Conservation (phyloP, 306 rosid genomes). For the Quercus glauca region DNA sequence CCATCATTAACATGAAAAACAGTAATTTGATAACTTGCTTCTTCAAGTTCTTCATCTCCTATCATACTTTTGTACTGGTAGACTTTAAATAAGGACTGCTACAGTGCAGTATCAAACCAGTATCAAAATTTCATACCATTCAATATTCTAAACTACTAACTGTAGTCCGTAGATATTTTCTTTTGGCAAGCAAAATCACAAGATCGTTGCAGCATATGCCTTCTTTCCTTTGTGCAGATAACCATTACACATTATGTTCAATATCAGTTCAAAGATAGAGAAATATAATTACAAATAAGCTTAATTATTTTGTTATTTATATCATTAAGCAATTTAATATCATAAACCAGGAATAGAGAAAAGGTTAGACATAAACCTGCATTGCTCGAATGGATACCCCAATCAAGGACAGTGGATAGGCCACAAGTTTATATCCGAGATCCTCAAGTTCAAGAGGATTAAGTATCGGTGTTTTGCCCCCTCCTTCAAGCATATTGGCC, state of each 20-base stretch:
- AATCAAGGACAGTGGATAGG: constrained; percentile 83
- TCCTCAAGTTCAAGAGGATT: constrained; percentile 78
- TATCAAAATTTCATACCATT: too few species aligned
- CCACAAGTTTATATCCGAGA: constrained; percentile 75
- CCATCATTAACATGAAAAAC: too few species aligned
- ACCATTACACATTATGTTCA: not conserved
- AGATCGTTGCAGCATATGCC: not conserved
- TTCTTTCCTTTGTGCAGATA: not conserved
- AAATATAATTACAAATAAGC: not conserved
- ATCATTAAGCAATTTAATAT: not conserved
- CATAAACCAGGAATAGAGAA: not conserved
- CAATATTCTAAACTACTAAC: too few species aligned
- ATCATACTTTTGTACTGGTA: too few species aligned
- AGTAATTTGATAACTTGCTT: too few species aligned
- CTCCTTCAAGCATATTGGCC: constrained; percentile 99
- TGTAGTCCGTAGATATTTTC: not conserved
- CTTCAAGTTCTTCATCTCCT: too few species aligned
- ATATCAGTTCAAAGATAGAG: not conserved
- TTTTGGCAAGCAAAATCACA: not conserved
- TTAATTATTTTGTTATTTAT: not conserved
- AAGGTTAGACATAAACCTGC: constrained; percentile 58
- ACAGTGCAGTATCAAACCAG: too few species aligned
- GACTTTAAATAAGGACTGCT: too few species aligned
- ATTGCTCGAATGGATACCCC: constrained; percentile 90
- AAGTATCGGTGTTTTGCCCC: constrained; percentile 86